Evolutionary conservation across 2,329 filamentous ascomycete species (phyloP), one percentile per base, ranked within the genome.

Genomic region (Emergomyces pasteurianus): DNA sequence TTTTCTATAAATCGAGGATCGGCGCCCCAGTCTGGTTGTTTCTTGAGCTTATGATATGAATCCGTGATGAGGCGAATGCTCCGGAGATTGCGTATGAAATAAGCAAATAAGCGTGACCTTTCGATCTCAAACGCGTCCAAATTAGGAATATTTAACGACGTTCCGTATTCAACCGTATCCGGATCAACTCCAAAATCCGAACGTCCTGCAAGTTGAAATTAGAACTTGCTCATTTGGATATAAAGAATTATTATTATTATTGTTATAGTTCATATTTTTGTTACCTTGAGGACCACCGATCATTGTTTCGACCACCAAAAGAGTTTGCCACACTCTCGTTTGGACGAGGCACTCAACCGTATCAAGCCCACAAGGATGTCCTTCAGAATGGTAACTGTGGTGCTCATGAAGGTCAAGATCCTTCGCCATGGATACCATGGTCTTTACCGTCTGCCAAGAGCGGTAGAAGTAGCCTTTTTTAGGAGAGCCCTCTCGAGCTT

Each of bases 391-490:
- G 52, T 86, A 84, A 62, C 88, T 86, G 63, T 85, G 85, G 74
- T 97, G 92, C 65, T 96, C 90, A 70, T 96, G 86, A 6, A 97
- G 78, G 23, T 91, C 90, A 38, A 97, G 79, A 70, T 96, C 92
- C 69, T 95, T 94, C 31, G 86, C 90, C 90, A 97, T 96, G 54
- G 91, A 87, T 8, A 95, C 87, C 64, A 92, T 90, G 63, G 92
- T 90, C 59, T 96, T 92, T 23, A 95, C 85, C 5, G 89, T 90
- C 85, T 96, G 95, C 92, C 94, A 97, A 0, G 94, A 97, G 43
- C 92, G 86, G 75, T 94, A 97, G 73, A 94, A 97, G 71, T 97
- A 97, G 0, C 94, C 94, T 63, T 90, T 86, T 71, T 95, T 95
- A 0, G 92, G 92, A 9, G 88, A 86, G n/a, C 89, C 88, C 73